A percentile compares a stretch with the other conserved stretches of the same genome.
phyloP scores from a whole-genome alignment of 1,284 basidiomycete species.

The Ceratobasidium sp. region DNA sequence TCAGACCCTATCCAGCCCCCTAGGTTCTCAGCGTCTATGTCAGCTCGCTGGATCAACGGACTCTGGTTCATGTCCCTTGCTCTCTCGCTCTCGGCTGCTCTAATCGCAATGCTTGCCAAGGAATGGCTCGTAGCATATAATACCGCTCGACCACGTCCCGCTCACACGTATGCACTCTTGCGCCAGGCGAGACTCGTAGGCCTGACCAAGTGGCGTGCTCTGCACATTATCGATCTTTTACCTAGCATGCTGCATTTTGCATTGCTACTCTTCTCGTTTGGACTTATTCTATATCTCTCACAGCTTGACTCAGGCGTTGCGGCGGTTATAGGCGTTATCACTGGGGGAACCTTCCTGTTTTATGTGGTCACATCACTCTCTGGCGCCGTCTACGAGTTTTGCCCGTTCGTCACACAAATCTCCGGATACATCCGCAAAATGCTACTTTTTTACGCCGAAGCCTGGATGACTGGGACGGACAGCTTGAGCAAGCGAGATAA shows the following conservation, averaged over 20 bases:
- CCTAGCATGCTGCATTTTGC: constrained; percentile 37
- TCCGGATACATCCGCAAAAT: not conserved
- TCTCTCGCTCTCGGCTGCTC: constrained; percentile 11
- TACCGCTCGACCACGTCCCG: not conserved
- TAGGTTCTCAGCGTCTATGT: not conserved
- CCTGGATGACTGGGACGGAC: not conserved
- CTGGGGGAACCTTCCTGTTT: not conserved
- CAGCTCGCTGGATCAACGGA: constrained; percentile 14
- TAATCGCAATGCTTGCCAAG: constrained; percentile 30
- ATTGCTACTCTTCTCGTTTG: constrained; percentile 40
- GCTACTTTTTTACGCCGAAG: too few species aligned
- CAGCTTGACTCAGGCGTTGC: constrained; percentile 16
- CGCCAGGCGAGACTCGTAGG: constrained; percentile 11
- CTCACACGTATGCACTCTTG: not conserved
- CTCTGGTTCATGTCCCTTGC: constrained; percentile 26
- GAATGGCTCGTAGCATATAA: constrained; percentile 29
- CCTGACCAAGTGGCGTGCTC: constrained; percentile 30
- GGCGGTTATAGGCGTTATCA: not conserved
- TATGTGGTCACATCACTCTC: not conserved
- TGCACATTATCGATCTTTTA: constrained; percentile 32
- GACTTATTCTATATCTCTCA: constrained; percentile 21
- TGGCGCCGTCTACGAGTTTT: not conserved
- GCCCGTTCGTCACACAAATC: constrained; percentile 20
- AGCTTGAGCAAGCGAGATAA: not conserved
- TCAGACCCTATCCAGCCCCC: not conserved